Conservation (phyloP, 306 rosid genomes). For the Dalbergia cultrata region DNA sequence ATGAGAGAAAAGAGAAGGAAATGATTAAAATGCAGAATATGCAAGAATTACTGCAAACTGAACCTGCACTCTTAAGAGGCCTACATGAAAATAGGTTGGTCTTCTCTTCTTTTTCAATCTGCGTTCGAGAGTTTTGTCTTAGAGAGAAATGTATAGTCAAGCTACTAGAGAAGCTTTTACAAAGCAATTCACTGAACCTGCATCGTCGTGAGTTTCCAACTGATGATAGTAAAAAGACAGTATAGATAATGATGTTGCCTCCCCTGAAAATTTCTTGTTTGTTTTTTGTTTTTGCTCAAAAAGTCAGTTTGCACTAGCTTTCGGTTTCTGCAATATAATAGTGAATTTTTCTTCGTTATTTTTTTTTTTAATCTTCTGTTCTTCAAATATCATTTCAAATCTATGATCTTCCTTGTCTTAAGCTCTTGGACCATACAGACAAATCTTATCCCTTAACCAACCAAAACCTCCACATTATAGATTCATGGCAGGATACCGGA, state of each 20-base stretch:
- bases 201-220: conserved; percentile 43
- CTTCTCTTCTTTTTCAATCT: conserved; percentile 45
- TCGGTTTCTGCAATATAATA: conserved; percentile 51
- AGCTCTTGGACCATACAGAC: conserved; percentile 23
- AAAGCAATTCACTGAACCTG: conserved; percentile 56
- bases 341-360: conserved; percentile 57
- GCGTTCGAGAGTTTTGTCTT: conserved; percentile 47
- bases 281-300: conserved; percentile 39
- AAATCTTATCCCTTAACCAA: conserved; percentile 24
- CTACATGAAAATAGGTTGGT: conserved; percentile 49
- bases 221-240: conserved; percentile 39
- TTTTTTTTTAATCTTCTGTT: conserved; percentile 31
- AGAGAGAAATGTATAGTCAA: conserved; percentile 68
- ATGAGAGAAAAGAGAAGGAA: conserved; percentile 40
- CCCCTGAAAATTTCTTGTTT: conserved; percentile 43
- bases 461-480: conserved; percentile 23
- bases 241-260: conserved; percentile 52
- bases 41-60: conserved; percentile 50
- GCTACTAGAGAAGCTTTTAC: conserved; percentile 50
- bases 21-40: conserved; percentile 53
- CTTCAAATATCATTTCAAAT: conserved; percentile 43
- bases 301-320: conserved; percentile 54
- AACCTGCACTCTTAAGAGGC: conserved; percentile 53
- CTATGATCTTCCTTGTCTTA: conserved; percentile 39
- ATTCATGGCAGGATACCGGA: conserved; percentile 1